phyloP scores from a whole-genome alignment of 1,139 yeast species.

The Pichia terricola region DNA sequence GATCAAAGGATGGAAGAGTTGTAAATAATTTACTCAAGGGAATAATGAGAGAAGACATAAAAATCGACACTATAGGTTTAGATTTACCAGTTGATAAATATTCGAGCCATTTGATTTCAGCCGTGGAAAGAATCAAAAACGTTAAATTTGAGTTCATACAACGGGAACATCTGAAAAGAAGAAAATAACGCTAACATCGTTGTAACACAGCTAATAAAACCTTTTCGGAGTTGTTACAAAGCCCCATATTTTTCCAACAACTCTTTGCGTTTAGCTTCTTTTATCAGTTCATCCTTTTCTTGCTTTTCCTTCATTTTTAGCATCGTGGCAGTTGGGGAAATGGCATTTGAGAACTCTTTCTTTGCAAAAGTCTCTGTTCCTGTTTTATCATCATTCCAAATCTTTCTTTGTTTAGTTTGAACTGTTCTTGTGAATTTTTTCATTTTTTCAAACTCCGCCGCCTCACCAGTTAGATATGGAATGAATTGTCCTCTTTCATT shows the following conservation, averaged over 20 bases:
- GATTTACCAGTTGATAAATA: too few relatives aligned
- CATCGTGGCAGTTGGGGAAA: constrained; percentile 52
- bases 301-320: constrained; percentile 34
- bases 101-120: too few relatives aligned
- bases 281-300: constrained; percentile 24
- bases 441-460: constrained; percentile 36
- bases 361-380: constrained; percentile 29
- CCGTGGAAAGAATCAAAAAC: too few relatives aligned
- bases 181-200: too few relatives aligned
- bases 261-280: constrained; percentile 26
- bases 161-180: too few relatives aligned
- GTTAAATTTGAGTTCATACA: too few relatives aligned
- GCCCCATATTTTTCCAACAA: constrained; percentile 37
- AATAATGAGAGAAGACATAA: too few relatives aligned
- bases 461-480: constrained; percentile 42
- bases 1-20: too few relatives aligned
- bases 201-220: too few relatives aligned
- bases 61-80: too few relatives aligned
- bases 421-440: constrained; percentile 38
- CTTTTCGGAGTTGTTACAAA: constrained; percentile 1
- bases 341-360: constrained; percentile 38
- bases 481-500: constrained; percentile 48
- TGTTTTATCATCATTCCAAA: constrained; percentile 17
- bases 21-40: too few relatives aligned
- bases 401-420: constrained; percentile 16